Percentiles rank a stretch among this genome's conserved stretches.
Evolutionary conservation across 2,329 filamentous ascomycete species (phyloP).

Genomic region (Chaetomiaceae sp.): DNA sequence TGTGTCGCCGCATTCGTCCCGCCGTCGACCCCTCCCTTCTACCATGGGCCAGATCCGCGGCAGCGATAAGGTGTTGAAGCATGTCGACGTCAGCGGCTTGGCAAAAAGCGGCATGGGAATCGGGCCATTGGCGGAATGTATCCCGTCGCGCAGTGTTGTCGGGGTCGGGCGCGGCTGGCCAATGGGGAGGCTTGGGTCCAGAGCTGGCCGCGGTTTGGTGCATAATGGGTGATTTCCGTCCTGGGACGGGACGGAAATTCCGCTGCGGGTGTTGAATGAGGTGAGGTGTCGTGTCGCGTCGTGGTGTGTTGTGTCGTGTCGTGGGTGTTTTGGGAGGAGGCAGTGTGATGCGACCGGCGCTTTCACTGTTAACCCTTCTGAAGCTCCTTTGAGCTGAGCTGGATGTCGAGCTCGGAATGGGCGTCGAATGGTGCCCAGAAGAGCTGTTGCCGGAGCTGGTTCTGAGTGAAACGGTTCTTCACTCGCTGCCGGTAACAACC

Average conservation of each 20-base stretch:
- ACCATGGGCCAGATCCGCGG: not conserved
- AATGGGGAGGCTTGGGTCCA: slow-evolving; percentile 5
- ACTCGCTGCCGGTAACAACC: too few relatives aligned
- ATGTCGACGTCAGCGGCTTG: slow-evolving; percentile 27
- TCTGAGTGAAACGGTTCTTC: too few relatives aligned
- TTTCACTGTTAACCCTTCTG: not conserved
- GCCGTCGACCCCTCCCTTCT: not conserved
- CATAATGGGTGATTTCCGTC: slow-evolving; percentile 16
- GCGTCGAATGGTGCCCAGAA: too few relatives aligned
- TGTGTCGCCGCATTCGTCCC: not conserved
- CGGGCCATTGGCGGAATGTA: slow-evolving; percentile 16
- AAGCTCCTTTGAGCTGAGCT: too few relatives aligned
- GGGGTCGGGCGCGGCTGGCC: not conserved
- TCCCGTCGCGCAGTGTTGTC: too few relatives aligned
- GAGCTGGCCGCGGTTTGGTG: slow-evolving; percentile 6
- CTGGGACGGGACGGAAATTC: not conserved
- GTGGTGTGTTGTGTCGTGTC: not conserved
- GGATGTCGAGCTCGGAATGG: too few relatives aligned
- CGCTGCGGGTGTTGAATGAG: not conserved
- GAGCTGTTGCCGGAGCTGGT: too few relatives aligned
- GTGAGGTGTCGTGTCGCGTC: not conserved
- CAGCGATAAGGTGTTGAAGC: slow-evolving; percentile 12
- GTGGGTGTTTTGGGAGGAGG: too few relatives aligned
- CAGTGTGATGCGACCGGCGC: not conserved
- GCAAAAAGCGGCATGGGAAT: slow-evolving; percentile 9